Base-by-base conservation (phyloP, 139 green algal species). In the Coelastrella sp. region DNA sequence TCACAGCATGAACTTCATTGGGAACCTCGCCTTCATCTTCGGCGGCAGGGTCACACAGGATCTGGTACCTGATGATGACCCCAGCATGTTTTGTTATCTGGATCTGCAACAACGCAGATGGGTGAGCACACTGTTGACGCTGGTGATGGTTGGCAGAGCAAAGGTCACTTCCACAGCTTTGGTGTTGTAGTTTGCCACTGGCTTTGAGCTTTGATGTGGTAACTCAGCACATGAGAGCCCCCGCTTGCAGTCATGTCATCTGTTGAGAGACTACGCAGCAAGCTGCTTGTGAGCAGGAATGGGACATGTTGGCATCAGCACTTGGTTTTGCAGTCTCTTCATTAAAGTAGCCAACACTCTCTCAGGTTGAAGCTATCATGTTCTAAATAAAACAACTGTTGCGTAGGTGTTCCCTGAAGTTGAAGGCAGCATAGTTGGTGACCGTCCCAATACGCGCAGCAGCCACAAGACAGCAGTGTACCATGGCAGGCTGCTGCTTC, bases 1-100 rank as follows among this genome's bases (percentile, higher is more conserved):
- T 48, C 77, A 84, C 77, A 75, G n/a, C 38, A 48, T 74, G 73
- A 81, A n/a, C 34, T 25, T 81, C 11, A 37, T 83, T n/a, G 77
- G 77, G 6, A 27, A 84, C 77, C 21, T 27, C 4, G 59, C 59
- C 4, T 84, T 50, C 41, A 69, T 74, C 23, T 84, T 72, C 21
- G 77, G 77, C 2, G 77, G 77, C 30, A 41, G 77, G 9, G 3
- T 57, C n/a, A 11, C 32, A 2, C 23, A 43, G 35, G 77, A 43
- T 45, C 34, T 84, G 9, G 11, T 84, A 27, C 30, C 59, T 27
- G 60, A 84, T 25, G 6, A 40, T 11, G 68, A 78, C 68, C 37
- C 68, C 34, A 78, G 35, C 8, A 48, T 78, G 34, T 50, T 78
- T 13, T 78, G 68, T 37, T 64, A 21, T 21, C 21, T 64, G 32